Percentiles rank a stretch among this genome's conserved stretches.
These are phyloP conservation scores for Aspergillus cejpii DNA, from an alignment of 2,329 filamentous ascomycete species.

Conservation along the genomic window DNA sequence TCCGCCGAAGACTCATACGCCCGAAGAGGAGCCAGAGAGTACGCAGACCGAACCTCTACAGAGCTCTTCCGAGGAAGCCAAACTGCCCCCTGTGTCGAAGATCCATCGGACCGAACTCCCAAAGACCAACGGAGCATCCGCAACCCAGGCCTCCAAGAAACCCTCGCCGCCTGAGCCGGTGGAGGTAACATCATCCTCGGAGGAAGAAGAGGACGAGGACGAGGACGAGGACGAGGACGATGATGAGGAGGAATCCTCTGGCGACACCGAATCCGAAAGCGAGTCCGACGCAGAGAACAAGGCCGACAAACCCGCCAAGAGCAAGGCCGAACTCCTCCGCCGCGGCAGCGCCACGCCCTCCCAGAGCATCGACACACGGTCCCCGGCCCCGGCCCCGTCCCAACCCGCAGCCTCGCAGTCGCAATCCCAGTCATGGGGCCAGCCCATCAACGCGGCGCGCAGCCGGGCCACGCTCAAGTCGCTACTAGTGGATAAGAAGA, in stretches of 20 bases:
- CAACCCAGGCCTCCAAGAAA: slow-evolving; percentile 1
- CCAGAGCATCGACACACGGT: neutral
- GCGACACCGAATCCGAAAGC: slow-evolving; percentile 1
- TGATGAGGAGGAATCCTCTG: slow-evolving; percentile 1
- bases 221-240: too few relatives aligned
- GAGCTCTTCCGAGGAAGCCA: slow-evolving; percentile 1
- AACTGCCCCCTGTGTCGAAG: neutral
- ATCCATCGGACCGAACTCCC: neutral
- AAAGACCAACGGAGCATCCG: neutral
- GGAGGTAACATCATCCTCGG: slow-evolving; percentile 6
- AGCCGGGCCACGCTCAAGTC: slow-evolving; percentile 5
- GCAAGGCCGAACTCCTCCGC: slow-evolving; percentile 3
- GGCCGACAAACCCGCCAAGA: slow-evolving; percentile 1
- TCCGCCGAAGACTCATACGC: neutral
- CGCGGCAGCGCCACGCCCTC: neutral
- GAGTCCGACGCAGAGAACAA: slow-evolving; percentile 1
- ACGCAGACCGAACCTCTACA: neutral
- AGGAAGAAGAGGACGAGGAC: neutral
- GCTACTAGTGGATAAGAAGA: slow-evolving; percentile 4
- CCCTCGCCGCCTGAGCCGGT: neutral
- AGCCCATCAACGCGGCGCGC: neutral
- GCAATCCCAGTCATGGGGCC: slow-evolving; percentile 4
- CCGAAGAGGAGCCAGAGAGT: neutral
- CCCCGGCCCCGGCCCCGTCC: neutral
- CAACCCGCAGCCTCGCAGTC: neutral